Percentiles rank a stretch among this genome's conserved stretches.
These are phyloP conservation scores for Yamadazyma diddensiae DNA, from an alignment of 1,139 yeast genomes.

Conservation along the genomic window DNA sequence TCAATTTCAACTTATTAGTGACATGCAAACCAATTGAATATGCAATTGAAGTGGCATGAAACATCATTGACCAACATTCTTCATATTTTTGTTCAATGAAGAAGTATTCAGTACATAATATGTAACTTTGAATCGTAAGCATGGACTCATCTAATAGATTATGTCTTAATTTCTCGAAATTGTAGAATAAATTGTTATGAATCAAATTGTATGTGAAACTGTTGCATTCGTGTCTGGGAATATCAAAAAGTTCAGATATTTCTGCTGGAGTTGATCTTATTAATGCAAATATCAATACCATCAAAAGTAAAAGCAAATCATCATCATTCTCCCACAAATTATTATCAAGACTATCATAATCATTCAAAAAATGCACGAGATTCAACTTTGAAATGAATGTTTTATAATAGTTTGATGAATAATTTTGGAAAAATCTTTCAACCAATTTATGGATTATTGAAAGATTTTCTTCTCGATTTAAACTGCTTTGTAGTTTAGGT, in stretches of 20 bases:
- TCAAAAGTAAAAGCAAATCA: conserved; percentile 44
- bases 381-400: conserved; percentile 29
- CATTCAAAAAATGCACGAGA: conserved; percentile 28
- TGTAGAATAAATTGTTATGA: conserved; percentile 28
- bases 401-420: conserved; percentile 26
- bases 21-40: conserved; percentile 54
- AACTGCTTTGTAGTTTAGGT: conserved; percentile 25
- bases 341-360: conserved; percentile 27
- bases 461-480: conserved; percentile 24
- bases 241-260: conserved; percentile 24
- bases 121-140: conserved; percentile 46
- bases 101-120: conserved; percentile 50
- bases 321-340: conserved; percentile 51
- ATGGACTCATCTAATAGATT: conserved; percentile 47
- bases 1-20: conserved; percentile 25
- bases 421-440: conserved; percentile 29
- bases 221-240: conserved; percentile 25
- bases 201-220: conserved; percentile 21
- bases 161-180: conserved; percentile 43
- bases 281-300: conserved; percentile 41
- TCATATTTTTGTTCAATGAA: conserved; percentile 49
- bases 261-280: conserved; percentile 37
- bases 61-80: conserved; percentile 48
- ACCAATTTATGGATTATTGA: conserved; percentile 27
- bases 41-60: conserved; percentile 47